These are phyloP conservation scores for Microcera coccophila DNA, from an alignment of 2,329 filamentous ascomycete species.

Conservation along the genomic window DNA sequence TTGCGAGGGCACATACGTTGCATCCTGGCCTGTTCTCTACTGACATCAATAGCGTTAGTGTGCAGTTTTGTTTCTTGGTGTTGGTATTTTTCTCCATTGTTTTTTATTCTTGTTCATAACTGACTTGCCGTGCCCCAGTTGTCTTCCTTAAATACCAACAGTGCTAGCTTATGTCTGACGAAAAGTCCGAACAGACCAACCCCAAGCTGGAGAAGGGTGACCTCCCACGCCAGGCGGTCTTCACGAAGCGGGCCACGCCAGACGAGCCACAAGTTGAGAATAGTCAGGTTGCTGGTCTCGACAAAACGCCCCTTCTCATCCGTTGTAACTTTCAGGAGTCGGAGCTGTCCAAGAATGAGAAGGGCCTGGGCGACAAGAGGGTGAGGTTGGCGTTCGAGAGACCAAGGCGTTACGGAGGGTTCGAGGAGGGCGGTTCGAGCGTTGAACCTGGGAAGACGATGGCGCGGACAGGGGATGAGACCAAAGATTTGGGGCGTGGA, in stretches of 20 bases:
- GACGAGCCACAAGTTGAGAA: constrained; percentile 93
- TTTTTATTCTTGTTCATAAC: neutral
- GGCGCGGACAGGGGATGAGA: constrained; percentile 85
- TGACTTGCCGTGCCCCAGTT: constrained; percentile 54
- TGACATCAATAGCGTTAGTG: no score
- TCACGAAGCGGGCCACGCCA: constrained; percentile 91
- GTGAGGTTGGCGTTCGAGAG: constrained; percentile 62
- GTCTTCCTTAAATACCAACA: constrained; percentile 86
- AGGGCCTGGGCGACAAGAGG: constrained; percentile 60
- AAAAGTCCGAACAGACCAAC: constrained; percentile 81
- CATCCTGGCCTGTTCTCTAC: no score
- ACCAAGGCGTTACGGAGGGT: constrained; percentile 77
- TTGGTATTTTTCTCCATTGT: neutral
- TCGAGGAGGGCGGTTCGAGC: constrained; percentile 79
- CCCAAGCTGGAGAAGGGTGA: constrained; percentile 72
- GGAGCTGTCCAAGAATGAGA: constrained; percentile 64
- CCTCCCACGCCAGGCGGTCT: constrained; percentile 73
- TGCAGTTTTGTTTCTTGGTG: constrained; percentile 1
- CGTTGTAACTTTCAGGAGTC: constrained; percentile 63
- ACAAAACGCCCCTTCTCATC: constrained; percentile 67
- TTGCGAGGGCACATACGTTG: no score
- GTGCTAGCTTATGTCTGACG: constrained; percentile 77
- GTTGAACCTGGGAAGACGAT: constrained; percentile 87
- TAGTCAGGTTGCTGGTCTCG: constrained; percentile 84
- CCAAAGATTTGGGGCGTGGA: constrained; percentile 88